Base-by-base conservation (phyloP, 768 basidiomycete genomes). In the Suillus hirtellus region DNA sequence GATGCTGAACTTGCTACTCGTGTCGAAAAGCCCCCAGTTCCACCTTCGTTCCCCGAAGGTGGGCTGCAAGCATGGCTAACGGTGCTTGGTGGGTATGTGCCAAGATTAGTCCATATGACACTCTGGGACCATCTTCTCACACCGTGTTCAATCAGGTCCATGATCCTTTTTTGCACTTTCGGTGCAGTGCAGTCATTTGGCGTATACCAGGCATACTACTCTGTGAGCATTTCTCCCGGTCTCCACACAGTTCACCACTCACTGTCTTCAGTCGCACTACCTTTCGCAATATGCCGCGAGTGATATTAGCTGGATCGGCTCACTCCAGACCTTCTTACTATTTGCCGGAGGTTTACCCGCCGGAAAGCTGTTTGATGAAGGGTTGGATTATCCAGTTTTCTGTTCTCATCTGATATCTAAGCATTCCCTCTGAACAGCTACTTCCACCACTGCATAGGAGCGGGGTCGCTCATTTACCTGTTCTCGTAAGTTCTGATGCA, bases 171-270 rank as follows among this genome's bases (percentile, higher is more conserved):
- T 59, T 81, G 80, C 66, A 82, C 81, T 0, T 82, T 84, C 65
- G 82, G 83, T 8, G 76, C 78, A 5, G 79, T 82, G 11, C 81
- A 82, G 62, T 80, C 81, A 9, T 82, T 81, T 64, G 71, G 71
- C n/a, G 81, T 83, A 21, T 84, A 81, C 67, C 80, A 84, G 68
- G 83, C 83, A 65, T 83, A 80, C 62, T 84, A 84, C 62, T 80
- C 79, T 31, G 81, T 82, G 44, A 68, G 68, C 2, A 19, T 11
- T 24, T 21, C 15, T 24, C 31, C 37, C 24, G 27, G 46, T 1
- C 24, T 53, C 14, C 52, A 21, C n/a, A 0, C 21, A 34, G 7
- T 50, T 31, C 2, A 31, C n/a, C 43, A 19, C 44, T 35, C 6
- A 44, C 60, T 40, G 49, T 35, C 38, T 60, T 54, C 59, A 80